Base-by-base conservation (phyloP, 352 stramenopile genomes). In the Phytophthora citrophthora region DNA sequence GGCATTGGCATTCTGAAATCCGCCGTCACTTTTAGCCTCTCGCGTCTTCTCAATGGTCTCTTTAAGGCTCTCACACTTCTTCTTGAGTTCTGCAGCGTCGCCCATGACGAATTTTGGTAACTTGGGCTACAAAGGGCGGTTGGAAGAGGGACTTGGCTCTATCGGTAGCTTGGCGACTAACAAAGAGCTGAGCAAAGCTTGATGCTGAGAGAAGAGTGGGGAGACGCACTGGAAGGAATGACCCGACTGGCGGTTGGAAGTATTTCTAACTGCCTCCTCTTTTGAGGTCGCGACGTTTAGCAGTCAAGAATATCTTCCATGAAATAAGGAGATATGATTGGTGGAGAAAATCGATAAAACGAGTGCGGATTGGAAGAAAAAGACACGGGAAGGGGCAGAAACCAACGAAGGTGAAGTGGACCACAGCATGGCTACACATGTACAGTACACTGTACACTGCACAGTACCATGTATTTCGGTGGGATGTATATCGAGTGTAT, bases 31-130 rank as follows among this genome's bases (percentile, higher is more conserved):
- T 54, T 96, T 96, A 26, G 73, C 78, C 20, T 91, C 77, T 50
- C 88, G 88, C 16, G 84, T 94, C 64, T 89, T 85, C 58, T 94
- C 86, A 52, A 96, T 96, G 61, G 89, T 96, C 23, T 93, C 86
- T 64, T 94, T 94, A 7, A 96, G 80, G 59, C 77, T 77, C 62
- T 94, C 88, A 60, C 83, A 93, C 57, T 96, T 96, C 65, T 92
- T 93, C 81, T 96, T 93, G 52, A 96, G 75, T 51, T 93, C 83
- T 3, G 73, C 77, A 8, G 76, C 77, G 76, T 94, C 83, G 26
- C 71, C 81, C 88, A 95, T 95, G 31, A 20, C n/a, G 29, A 34
- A 12, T 13, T 34, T 43, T 29, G 11, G 15, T 53, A 41, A 48
- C 16, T 40, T 12, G 36, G 44, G 29, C 50, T 57, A 65, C 54